phyloP scores from a whole-genome alignment of 306 rosid genomes.

The Ormosia emarginata region DNA sequence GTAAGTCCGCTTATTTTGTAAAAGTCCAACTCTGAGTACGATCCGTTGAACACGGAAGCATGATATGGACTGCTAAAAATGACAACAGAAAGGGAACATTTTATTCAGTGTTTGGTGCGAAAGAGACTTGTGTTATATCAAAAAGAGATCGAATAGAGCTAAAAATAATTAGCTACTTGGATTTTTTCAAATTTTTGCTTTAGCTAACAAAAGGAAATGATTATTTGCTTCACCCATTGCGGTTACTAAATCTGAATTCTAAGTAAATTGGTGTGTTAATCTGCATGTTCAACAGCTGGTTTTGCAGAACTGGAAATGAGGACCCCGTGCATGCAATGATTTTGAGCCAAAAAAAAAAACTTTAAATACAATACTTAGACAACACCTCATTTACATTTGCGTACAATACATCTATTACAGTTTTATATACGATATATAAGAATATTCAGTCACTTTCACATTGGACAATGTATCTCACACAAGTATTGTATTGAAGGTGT shows the following conservation, averaged over 20 bases:
- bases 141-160: not conserved
- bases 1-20: not conserved
- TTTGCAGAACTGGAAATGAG: not conserved
- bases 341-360: not conserved
- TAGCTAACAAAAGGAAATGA: not conserved
- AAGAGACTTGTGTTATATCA: too few relatives aligned
- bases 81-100: not conserved
- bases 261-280: not conserved
- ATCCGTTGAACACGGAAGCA: not conserved
- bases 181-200: not conserved
- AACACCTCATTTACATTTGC: too few relatives aligned
- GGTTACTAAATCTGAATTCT: not conserved
- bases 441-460: too few relatives aligned
- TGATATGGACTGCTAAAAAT: not conserved
- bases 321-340: slow-evolving; percentile 3
- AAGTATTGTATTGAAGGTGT: too few relatives aligned
- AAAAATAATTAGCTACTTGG: slow-evolving; percentile 4
- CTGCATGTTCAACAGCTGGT: not conserved
- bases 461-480: too few relatives aligned
- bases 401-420: too few relatives aligned
- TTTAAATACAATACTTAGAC: too few relatives aligned
- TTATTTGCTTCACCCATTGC: not conserved
- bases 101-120: not conserved
- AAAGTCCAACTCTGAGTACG: not conserved
- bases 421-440: too few relatives aligned